phyloP scores from a whole-genome alignment of 2,329 filamentous ascomycete species.

The Plenodomus tracheiphilus region DNA sequence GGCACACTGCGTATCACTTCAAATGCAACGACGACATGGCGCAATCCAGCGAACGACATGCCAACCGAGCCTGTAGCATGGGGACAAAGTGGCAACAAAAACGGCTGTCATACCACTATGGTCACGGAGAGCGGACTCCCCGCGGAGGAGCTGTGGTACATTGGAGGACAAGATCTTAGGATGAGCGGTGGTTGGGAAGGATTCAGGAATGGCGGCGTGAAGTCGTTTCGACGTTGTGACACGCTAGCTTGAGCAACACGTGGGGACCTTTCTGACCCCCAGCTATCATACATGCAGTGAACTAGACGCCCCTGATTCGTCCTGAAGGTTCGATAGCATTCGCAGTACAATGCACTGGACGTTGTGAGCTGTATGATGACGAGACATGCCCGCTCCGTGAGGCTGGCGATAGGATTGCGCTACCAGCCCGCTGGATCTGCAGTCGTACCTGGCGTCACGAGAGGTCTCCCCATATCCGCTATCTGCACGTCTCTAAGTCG shows the following conservation, averaged over 20 bases:
- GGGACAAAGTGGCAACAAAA: constrained; percentile 19
- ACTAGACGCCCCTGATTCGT: constrained; percentile 8
- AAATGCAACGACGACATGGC: constrained; percentile 12
- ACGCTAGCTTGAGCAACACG: constrained; percentile 22
- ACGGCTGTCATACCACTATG: constrained; percentile 29
- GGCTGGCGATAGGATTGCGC: background rate
- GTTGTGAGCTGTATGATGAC: background rate
- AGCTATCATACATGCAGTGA: constrained; percentile 1
- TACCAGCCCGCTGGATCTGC: background rate
- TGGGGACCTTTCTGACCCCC: constrained; percentile 11
- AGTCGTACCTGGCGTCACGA: constrained; percentile 1
- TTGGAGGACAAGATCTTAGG: constrained; percentile 16
- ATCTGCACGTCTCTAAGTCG: constrained; percentile 15
- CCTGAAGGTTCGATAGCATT: background rate
- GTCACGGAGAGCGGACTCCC: constrained; percentile 16
- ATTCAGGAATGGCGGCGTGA: constrained; percentile 22
- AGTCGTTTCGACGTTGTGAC: constrained; percentile 18
- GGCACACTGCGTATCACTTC: constrained; percentile 12
- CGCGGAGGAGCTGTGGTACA: constrained; percentile 23
- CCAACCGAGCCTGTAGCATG: constrained; percentile 12
- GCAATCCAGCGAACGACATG: constrained; percentile 20
- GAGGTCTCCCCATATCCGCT: constrained; percentile 3
- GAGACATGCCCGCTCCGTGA: background rate
- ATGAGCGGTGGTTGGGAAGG: constrained; percentile 24
- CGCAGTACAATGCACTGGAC: background rate